These are phyloP conservation scores for Stagonosporopsis tanaceti DNA, from an alignment of 2,329 filamentous ascomycete genomes.

Conservation along the genomic window DNA sequence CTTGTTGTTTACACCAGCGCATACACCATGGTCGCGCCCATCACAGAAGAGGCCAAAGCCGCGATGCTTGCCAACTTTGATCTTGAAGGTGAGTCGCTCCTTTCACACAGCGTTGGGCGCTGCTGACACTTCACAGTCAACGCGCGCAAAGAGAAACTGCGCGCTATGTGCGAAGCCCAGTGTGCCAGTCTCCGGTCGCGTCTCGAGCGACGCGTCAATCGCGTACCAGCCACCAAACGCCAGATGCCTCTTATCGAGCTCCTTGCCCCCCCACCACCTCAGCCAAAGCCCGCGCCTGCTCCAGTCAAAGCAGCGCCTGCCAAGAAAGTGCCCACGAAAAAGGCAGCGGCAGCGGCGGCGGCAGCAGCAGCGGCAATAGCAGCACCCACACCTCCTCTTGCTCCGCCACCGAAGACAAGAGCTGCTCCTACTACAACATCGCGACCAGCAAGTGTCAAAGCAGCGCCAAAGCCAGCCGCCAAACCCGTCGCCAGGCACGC, in stretches of 20 bases:
- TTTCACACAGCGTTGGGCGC: constrained; percentile 19
- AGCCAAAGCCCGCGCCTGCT: constrained; percentile 19
- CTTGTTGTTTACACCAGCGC: constrained; percentile 30
- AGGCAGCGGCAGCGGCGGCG: constrained; percentile 1
- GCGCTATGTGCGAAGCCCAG: constrained; percentile 88
- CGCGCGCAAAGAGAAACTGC: constrained; percentile 83
- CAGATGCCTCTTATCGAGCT: constrained; percentile 85
- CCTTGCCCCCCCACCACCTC: constrained; percentile 52
- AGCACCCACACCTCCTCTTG: not conserved
- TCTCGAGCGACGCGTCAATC: constrained; percentile 91
- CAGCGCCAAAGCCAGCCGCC: constrained; percentile 13
- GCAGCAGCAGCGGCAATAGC: not conserved
- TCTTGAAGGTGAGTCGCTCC: constrained; percentile 37
- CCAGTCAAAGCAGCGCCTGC: constrained; percentile 22
- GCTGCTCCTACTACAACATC: constrained; percentile 21
- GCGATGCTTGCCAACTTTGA: constrained; percentile 43
- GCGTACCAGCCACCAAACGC: constrained; percentile 82
- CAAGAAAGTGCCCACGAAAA: constrained; percentile 27
- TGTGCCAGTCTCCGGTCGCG: constrained; percentile 84
- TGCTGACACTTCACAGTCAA: constrained; percentile 68
- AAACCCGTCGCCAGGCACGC: constrained; percentile 19
- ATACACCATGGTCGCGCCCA: constrained; percentile 32
- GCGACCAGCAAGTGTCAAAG: constrained; percentile 19
- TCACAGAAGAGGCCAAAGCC: constrained; percentile 47
- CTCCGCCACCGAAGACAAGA: constrained; percentile 9